A percentile compares a stretch with the other conserved stretches of the same genome.
Conservation (phyloP, 345 rosid species). For the Citrus reticulata region DNA sequence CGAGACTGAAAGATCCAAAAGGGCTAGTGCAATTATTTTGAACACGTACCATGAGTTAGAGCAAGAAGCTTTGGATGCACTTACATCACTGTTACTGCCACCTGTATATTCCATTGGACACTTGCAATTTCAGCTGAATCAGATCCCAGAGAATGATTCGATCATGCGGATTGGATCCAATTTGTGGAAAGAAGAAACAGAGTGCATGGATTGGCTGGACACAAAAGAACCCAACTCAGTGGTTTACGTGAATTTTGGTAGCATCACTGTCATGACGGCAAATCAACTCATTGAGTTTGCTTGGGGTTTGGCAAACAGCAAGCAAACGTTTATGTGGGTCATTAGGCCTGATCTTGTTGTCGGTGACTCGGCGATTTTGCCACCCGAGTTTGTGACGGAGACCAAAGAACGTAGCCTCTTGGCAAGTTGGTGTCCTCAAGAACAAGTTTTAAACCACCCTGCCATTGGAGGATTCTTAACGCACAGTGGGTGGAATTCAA, state of each 20-base stretch:
- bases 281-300: conserved; percentile 53
- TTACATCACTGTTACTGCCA: conserved; percentile 28
- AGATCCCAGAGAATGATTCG: conserved; percentile 6
- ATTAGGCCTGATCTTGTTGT: conserved; percentile 52
- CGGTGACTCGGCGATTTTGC: conserved; percentile 40
- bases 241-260: conserved; percentile 61
- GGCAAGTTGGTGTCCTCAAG: conserved; percentile 58
- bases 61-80: conserved; percentile 22
- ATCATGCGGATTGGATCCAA: conserved; percentile 30
- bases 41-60: conserved; percentile 52
- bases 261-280: conserved; percentile 46
- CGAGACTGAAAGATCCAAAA: conserved; percentile 31
- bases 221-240: conserved; percentile 41
- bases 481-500: conserved; percentile 69
- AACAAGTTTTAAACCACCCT: conserved; percentile 46
- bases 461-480: conserved; percentile 54
- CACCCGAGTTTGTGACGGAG: conserved; percentile 31
- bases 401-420: conserved; percentile 37
- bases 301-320: conserved; percentile 63
- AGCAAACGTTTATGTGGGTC: conserved; percentile 51
- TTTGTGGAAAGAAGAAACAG: conserved; percentile 53
- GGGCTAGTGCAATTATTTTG: conserved; percentile 41
- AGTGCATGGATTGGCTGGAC: conserved; percentile 51
- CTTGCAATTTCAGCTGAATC: conserved; percentile 32
- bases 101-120: conserved; percentile 47